Base-by-base conservation (phyloP, 2,329 filamentous ascomycete genomes). In the Penicillium glabrum region DNA sequence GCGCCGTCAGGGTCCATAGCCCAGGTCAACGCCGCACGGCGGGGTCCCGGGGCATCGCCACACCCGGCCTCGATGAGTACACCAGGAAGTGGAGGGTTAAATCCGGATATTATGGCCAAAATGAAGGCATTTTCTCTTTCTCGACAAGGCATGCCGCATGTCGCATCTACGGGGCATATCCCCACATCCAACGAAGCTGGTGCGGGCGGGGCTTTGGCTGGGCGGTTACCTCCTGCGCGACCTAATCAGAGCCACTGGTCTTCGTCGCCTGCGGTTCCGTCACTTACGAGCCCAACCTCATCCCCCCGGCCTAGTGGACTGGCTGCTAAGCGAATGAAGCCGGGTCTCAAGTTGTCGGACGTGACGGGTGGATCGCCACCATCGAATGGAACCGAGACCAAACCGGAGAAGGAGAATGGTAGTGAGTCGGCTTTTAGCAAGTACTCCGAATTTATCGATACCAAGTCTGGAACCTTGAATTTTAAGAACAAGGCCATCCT, bases 401-500 rank as follows among this genome's bases (percentile, higher is more conserved):
- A 60, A 44, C 49, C 51, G 24, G 45, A 23, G 41, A 72, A 50
- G 75, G 35, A 51, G 27, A 63, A 57, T 14, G 62, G 57, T 1
- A 46, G 47, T 52, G 64, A 77, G 16, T 80, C 80, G 4, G 75
- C 82, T 51, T 83, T 91, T 72, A 86, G 84, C 68, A 88, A 88
- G 67, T 90, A 88, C 66, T 81, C 87, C 31, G 88, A 97, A 61
- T 95, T 90, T 69, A 90, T 99, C 58, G 93, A 99, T 70, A 89
- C 91, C 0, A 90, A 97, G 69, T 91, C 91, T 50, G 95, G 95
- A 11, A 96, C 89, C 66, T 81, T 99, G 61, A 96, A 88, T 9
- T 99, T 99, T 76, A 90, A 92, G 66, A 93, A 92, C 64, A 96
- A 96, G 64, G 95, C 95, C 11, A 86, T 91, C 5, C 90, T 99